phyloP scores from a whole-genome alignment of 148 eudicot genomes.

The Vaccinium vitisidaea region DNA sequence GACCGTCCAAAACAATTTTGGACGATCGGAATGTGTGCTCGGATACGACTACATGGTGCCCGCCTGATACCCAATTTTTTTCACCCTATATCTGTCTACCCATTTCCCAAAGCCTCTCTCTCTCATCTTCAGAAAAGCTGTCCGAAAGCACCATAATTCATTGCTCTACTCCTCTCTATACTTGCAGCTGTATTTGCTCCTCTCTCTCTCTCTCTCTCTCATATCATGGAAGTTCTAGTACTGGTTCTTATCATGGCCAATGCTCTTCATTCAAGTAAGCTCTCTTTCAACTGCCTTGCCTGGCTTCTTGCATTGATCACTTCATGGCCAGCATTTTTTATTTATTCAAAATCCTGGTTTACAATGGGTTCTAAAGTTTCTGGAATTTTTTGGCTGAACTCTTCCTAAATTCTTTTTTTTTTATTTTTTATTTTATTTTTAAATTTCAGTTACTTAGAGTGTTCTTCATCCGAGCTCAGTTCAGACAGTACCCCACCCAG shows the following conservation, averaged over 20 bases:
- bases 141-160: not conserved
- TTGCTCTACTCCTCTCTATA: not conserved
- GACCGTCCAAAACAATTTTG: too few relatives aligned
- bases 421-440: too few relatives aligned
- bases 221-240: constrained; percentile 21
- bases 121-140: constrained; percentile 6
- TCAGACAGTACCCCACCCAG: not conserved
- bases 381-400: not conserved
- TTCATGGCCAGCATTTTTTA: not conserved
- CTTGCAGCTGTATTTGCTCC: not conserved
- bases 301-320: not conserved
- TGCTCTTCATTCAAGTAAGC: constrained; percentile 57
- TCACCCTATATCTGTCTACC: not conserved
- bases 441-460: not conserved
- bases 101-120: constrained; percentile 12
- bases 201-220: not conserved
- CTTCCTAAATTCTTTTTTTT: not conserved
- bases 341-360: not conserved
- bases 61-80: too few relatives aligned
- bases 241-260: constrained; percentile 42
- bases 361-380: not conserved
- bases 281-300: not conserved
- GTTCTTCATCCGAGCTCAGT: not conserved
- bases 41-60: too few relatives aligned
- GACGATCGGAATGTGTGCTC: too few relatives aligned